These are phyloP conservation scores for Globisporangium acanthophoron DNA, from an alignment of 352 stramenopile genomes.

Conservation along the genomic window DNA sequence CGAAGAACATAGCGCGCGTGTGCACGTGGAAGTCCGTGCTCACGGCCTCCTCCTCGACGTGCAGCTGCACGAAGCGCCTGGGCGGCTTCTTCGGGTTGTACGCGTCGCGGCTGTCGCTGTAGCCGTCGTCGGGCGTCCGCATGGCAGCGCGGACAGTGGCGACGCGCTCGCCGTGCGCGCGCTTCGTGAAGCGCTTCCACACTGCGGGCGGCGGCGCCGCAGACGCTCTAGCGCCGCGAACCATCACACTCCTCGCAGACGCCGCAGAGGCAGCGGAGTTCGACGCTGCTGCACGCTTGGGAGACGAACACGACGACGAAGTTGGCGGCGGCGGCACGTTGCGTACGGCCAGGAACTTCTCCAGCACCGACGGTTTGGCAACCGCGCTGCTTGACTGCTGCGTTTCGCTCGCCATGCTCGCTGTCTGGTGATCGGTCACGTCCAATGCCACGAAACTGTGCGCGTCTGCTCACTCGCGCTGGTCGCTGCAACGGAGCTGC, in stretches of 20 bases:
- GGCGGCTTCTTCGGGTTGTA: conserved; percentile 44
- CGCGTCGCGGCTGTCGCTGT: conserved; percentile 34
- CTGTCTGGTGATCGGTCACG: neutral
- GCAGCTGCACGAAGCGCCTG: conserved; percentile 34
- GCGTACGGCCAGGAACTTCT: conserved; percentile 7
- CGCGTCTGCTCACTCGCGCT: neutral
- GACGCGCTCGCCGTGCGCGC: conserved; percentile 22
- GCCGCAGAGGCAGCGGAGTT: too few species aligned
- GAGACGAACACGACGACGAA: neutral
- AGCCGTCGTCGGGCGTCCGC: conserved; percentile 28
- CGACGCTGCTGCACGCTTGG: conserved; percentile 1
- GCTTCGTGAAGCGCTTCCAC: conserved; percentile 43
- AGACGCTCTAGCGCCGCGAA: too few species aligned
- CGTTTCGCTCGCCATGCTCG: conserved; percentile 1
- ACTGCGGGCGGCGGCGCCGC: conserved; percentile 10
- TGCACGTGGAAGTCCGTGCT: conserved; percentile 28
- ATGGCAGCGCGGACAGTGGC: conserved; percentile 25
- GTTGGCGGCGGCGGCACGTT: neutral
- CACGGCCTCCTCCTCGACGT: conserved; percentile 35
- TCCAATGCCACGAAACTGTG: neutral
- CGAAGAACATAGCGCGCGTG: conserved; percentile 38
- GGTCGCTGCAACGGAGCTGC: conserved; percentile 1
- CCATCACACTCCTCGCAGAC: too few species aligned
- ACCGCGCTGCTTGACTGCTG: neutral
- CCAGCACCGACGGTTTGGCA: neutral